Percentiles rank a stretch among this genome's conserved stretches.
These are phyloP conservation scores for Cladosporium sp. DNA, from an alignment of 2,329 filamentous ascomycete genomes.

Conservation along the genomic window DNA sequence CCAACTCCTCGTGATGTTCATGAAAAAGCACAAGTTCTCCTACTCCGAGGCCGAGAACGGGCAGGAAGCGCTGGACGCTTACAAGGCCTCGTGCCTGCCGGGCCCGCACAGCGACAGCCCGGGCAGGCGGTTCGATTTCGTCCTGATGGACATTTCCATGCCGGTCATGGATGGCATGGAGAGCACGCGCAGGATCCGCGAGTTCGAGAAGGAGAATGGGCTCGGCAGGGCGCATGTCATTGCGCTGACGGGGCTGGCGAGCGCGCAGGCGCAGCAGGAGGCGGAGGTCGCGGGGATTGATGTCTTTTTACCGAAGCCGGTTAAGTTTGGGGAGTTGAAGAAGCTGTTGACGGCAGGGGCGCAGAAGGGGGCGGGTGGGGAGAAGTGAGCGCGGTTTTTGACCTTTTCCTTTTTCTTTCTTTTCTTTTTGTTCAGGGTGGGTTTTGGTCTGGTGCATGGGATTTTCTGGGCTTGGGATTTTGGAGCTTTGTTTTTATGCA, in stretches of 20 bases:
- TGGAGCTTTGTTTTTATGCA: too few species aligned
- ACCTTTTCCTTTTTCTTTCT: too few species aligned
- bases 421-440: too few species aligned
- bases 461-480: too few species aligned
- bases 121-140: conserved; percentile 32
- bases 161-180: conserved; percentile 23
- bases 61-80: conserved; percentile 42
- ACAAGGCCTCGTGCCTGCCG: conserved; percentile 27
- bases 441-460: too few species aligned
- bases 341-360: conserved; percentile 13
- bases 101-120: background rate
- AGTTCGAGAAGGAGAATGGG: conserved; percentile 15
- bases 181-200: conserved; percentile 18
- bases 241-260: conserved; percentile 26
- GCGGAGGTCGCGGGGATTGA: conserved; percentile 23
- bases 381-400: too few species aligned
- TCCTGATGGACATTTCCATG: conserved; percentile 39
- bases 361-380: background rate
- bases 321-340: conserved; percentile 22
- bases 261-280: conserved; percentile 22
- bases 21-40: conserved; percentile 5
- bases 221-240: conserved; percentile 16
- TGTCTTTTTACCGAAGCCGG: conserved; percentile 29
- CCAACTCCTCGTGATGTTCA: conserved; percentile 15
- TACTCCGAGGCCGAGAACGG: conserved; percentile 37